phyloP scores from a whole-genome alignment of 257 asterid species.

The Nicotiana otophora region DNA sequence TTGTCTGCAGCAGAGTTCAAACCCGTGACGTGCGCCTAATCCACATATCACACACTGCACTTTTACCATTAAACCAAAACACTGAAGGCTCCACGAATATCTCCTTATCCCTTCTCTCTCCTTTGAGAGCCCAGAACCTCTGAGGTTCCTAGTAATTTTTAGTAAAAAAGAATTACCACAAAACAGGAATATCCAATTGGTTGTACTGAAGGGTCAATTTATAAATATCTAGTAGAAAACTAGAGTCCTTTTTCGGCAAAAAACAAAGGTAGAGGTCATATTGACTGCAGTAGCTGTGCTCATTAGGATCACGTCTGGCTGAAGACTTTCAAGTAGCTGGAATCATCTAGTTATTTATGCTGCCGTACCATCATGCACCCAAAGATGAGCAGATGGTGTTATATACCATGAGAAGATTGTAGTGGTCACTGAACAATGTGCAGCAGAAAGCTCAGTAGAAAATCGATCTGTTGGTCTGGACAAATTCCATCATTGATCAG shows the following conservation, averaged over 20 bases:
- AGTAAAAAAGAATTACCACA: background rate
- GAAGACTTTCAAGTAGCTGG: background rate
- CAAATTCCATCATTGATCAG: background rate
- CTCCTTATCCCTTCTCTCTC: background rate
- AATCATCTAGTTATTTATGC: background rate
- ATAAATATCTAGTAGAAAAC: background rate
- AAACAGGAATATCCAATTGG: background rate
- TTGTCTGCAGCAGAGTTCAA: background rate
- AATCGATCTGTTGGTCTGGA: background rate
- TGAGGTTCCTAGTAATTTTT: background rate
- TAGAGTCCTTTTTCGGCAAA: background rate
- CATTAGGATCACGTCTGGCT: background rate
- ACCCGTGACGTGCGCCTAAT: background rate
- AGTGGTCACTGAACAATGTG: background rate
- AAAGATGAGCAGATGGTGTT: background rate
- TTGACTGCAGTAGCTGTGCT: background rate
- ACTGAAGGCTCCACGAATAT: background rate
- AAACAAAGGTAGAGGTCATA: background rate
- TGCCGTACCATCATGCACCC: too few relatives aligned
- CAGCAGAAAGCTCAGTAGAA: background rate
- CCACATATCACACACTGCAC: background rate
- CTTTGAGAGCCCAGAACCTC: background rate
- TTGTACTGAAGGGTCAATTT: background rate
- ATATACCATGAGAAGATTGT: too few relatives aligned
- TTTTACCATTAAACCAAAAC: background rate